Base-by-base conservation (phyloP, 345 rosid species). In the Corchorus olitorius region DNA sequence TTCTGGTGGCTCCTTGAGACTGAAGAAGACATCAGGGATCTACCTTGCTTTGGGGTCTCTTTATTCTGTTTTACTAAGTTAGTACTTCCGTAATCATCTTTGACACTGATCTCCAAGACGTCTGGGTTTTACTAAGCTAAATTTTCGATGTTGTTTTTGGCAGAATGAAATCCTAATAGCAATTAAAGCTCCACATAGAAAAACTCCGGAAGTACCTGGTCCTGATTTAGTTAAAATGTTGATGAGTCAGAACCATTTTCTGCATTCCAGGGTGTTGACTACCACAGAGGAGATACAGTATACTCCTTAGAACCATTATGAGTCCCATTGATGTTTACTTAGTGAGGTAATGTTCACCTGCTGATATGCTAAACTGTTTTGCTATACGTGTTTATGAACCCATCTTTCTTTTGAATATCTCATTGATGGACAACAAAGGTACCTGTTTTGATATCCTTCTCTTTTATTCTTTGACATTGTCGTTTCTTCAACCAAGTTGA, bases 111-210 rank as follows among this genome's bases (percentile, higher is more conserved):
- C 73, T 73, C 45, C 27, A 50, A 58, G 55, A 55, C 68, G 63
- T 77, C 67, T 75, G 64, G 71, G 76, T 45, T 41, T 43, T 64
- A 61, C 50, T 72, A 62, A 53, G 52, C 73, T 78, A 4, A 61
- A 82, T 81, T 65, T 75, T 56, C 70, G 22, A 63, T 72, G 69
- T 46, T 74, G 19, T 49, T 81, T 74, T 53, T 81, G 61, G 79
- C 90, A 93, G 98, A 96, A 96, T 81, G 87, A 96, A 87, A 96
- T 97, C 65, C 88, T 96, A 71, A 96, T 96, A 80, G 98, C 98
- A 77, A 85, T 96, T 75, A 93, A 96, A 89, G 98, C 98, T 86
- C 98, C 98, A 45, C 97, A 96, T 77, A 97, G 99, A 76, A 96
- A 98, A 63, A 96, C 99, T 16, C 80, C 93, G 79, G 98, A 93